These are phyloP conservation scores for Adansonia digitata DNA, from an alignment of 345 rosid species.

Conservation along the genomic window DNA sequence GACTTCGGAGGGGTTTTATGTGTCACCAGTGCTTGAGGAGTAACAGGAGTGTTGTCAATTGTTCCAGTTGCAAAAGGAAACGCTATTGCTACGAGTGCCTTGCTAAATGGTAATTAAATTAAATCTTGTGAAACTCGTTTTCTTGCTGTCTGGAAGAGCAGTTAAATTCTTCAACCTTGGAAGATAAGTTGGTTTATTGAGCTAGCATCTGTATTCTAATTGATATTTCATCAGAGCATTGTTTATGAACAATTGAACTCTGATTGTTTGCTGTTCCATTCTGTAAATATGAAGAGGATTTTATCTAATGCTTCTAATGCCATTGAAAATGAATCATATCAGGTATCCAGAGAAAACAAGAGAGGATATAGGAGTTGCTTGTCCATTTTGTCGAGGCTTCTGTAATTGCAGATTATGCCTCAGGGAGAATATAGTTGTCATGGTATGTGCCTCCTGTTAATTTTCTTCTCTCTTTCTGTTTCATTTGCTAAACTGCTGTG, in stretches of 20 bases:
- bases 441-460: slow-evolving; percentile 23
- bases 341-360: slow-evolving; percentile 48
- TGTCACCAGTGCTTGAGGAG: slow-evolving; percentile 51
- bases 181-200: background rate
- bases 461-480: background rate
- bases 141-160: background rate
- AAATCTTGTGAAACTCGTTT: slow-evolving; percentile 2
- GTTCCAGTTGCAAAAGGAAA: slow-evolving; percentile 41
- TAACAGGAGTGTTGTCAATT: slow-evolving; percentile 28
- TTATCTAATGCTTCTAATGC: slow-evolving; percentile 10
- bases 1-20: slow-evolving; percentile 13
- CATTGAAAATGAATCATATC: slow-evolving; percentile 16
- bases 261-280: slow-evolving; percentile 4
- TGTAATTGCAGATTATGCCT: slow-evolving; percentile 57
- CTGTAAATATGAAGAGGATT: slow-evolving; percentile 12
- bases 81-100: slow-evolving; percentile 53
- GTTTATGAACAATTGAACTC: background rate
- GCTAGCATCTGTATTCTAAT: background rate
- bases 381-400: slow-evolving; percentile 49
- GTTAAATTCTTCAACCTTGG: background rate
- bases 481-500: background rate
- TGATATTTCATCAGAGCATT: background rate
- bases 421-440: slow-evolving; percentile 26
- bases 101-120: slow-evolving; percentile 42
- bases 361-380: slow-evolving; percentile 36